Percentiles rank a stretch among this genome's conserved stretches.
Evolutionary conservation across 495 filamentous ascomycete genomes (phyloP).

Genomic region (Talaromyces thailandensis): DNA sequence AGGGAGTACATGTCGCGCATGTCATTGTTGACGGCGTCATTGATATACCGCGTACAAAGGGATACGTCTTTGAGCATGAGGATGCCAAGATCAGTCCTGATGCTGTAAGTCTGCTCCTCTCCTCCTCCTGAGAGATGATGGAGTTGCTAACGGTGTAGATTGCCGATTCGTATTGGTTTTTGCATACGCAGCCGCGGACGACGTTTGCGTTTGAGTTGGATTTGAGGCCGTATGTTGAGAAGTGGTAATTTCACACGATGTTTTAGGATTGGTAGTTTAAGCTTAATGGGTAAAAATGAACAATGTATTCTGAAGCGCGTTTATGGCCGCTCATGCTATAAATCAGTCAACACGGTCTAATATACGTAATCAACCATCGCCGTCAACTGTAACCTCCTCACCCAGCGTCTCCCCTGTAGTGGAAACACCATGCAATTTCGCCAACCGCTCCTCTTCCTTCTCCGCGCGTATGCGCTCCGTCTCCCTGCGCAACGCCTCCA

Average conservation of each 20-base stretch:
- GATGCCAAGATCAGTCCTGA: slow-evolving; percentile 75
- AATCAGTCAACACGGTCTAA: background rate
- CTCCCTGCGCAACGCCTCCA: slow-evolving; percentile 64
- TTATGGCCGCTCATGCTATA: background rate
- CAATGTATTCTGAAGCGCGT: background rate
- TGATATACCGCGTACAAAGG: slow-evolving; percentile 66
- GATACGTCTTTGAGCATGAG: slow-evolving; percentile 44
- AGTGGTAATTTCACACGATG: slow-evolving; percentile 38
- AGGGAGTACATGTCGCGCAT: slow-evolving; percentile 84
- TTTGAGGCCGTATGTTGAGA: slow-evolving; percentile 71
- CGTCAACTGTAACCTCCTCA: slow-evolving; percentile 3
- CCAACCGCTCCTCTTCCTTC: slow-evolving; percentile 37
- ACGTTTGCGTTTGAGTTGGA: slow-evolving; percentile 82
- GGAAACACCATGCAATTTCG: slow-evolving; percentile 20
- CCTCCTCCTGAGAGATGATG: background rate
- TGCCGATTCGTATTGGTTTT: slow-evolving; percentile 80
- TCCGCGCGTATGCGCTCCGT: slow-evolving; percentile 49
- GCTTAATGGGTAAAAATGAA: background rate
- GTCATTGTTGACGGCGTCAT: slow-evolving; percentile 83
- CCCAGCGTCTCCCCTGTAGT: background rate
- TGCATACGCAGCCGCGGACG: slow-evolving; percentile 77
- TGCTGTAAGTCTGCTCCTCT: slow-evolving; percentile 50
- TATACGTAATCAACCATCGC: background rate
- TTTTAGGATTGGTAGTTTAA: background rate
- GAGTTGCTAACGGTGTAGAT: slow-evolving; percentile 43